phyloP scores from a whole-genome alignment of 163 green algal genomes.

The Trebouxia gelatinosa region DNA sequence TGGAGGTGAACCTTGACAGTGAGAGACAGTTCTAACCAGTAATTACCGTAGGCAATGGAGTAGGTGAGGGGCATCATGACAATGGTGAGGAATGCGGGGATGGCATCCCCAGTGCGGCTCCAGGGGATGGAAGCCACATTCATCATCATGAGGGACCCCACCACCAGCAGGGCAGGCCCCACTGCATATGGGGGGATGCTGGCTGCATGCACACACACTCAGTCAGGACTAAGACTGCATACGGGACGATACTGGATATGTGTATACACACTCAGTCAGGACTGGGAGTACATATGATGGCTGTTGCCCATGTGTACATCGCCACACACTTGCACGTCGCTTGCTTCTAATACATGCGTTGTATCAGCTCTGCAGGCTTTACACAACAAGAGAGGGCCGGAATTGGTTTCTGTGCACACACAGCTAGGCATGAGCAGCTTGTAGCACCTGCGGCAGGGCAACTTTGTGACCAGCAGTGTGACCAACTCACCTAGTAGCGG shows the following conservation, averaged over 20 bases:
- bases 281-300: no score
- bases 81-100: slow-evolving; percentile 89
- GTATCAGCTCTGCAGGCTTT: no score
- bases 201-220: slow-evolving; percentile 36
- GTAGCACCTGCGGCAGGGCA: not conserved
- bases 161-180: slow-evolving; percentile 54
- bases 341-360: no score
- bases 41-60: slow-evolving; percentile 67
- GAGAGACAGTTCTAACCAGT: no score
- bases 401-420: no score
- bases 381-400: no score
- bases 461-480: not conserved
- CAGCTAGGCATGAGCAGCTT: not conserved
- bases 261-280: no score
- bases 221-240: not conserved
- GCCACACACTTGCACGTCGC: no score
- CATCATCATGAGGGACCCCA: slow-evolving; percentile 64
- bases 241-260: no score
- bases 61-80: slow-evolving; percentile 85
- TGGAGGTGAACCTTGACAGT: no score
- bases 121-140: slow-evolving; percentile 64
- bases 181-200: slow-evolving; percentile 60
- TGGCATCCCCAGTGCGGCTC: slow-evolving; percentile 57
- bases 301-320: no score
- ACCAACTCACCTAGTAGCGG: slow-evolving; percentile 32